These are phyloP conservation scores for Cajanus cajan DNA, from an alignment of 306 rosid genomes.

Conservation along the genomic window DNA sequence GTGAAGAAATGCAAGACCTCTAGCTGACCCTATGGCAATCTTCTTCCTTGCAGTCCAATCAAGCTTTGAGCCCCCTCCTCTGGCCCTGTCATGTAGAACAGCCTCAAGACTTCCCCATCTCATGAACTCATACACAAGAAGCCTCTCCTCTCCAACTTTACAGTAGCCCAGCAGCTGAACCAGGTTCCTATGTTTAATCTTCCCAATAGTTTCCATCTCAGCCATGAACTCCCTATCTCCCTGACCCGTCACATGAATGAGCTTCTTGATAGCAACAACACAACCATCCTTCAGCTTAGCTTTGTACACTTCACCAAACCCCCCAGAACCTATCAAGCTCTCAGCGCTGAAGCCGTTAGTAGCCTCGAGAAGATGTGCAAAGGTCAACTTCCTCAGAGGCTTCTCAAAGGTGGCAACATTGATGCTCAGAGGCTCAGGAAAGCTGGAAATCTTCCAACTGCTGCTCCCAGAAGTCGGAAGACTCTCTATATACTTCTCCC, in stretches of 20 bases:
- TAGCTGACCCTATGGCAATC: constrained; percentile 76
- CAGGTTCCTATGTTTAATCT: constrained; percentile 74
- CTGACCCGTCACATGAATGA: constrained; percentile 68
- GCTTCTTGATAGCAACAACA: constrained; percentile 81
- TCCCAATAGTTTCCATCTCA: constrained; percentile 88
- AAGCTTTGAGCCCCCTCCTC: constrained; percentile 45
- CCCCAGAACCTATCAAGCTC: constrained; percentile 79
- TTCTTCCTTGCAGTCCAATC: constrained; percentile 69
- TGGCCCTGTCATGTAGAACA: constrained; percentile 62
- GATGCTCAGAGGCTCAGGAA: constrained; percentile 73
- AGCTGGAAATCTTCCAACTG: constrained; percentile 71
- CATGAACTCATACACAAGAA: constrained; percentile 88
- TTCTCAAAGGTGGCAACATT: constrained; percentile 74
- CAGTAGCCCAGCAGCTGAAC: constrained; percentile 78
- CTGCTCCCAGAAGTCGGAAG: constrained; percentile 75
- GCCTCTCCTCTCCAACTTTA: constrained; percentile 83
- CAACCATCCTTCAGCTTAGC: constrained; percentile 70
- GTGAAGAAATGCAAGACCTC: constrained; percentile 88
- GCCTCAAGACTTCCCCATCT: constrained; percentile 77
- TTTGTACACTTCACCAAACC: constrained; percentile 84
- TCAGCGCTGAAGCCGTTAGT: constrained; percentile 76
- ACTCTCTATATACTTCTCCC: constrained; percentile 62
- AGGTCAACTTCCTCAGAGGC: constrained; percentile 67
- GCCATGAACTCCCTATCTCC: constrained; percentile 92
- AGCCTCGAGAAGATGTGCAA: constrained; percentile 77